Evolutionary conservation across 1,284 basidiomycete genomes (phyloP).

Genomic region (Porogramme epimiltina): DNA sequence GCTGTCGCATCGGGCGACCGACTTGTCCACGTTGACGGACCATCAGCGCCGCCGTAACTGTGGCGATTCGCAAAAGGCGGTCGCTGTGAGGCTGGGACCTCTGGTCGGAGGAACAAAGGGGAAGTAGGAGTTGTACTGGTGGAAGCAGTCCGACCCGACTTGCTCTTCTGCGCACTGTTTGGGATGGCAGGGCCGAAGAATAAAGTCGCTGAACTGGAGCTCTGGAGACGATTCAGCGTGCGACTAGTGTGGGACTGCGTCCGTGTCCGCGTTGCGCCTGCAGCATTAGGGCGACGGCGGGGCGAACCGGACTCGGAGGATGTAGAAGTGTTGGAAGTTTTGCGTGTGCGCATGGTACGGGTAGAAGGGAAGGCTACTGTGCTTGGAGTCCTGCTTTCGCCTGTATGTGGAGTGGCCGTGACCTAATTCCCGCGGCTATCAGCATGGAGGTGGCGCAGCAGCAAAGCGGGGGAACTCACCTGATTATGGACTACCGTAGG

Average conservation of each 20-base stretch:
- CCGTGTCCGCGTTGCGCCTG: constrained; percentile 28
- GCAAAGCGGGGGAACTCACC: constrained; percentile 11
- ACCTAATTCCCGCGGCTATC: constrained; percentile 15
- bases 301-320: constrained; percentile 33
- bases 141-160: constrained; percentile 10
- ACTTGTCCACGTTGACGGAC: constrained; percentile 8
- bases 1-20: constrained; percentile 7
- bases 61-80: constrained; percentile 51
- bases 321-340: constrained; percentile 24
- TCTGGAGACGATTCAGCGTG: constrained; percentile 39
- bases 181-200: constrained; percentile 72
- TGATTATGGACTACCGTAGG: constrained; percentile 33
- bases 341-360: constrained; percentile 27
- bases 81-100: constrained; percentile 15
- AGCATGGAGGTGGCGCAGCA: constrained; percentile 11
- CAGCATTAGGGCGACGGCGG: constrained; percentile 25
- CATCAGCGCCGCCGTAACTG: constrained; percentile 51
- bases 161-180: constrained; percentile 20
- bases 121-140: constrained; percentile 3
- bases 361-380: constrained; percentile 29
- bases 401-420: constrained; percentile 22
- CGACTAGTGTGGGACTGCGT: constrained; percentile 29
- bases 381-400: constrained; percentile 23
- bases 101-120: constrained; percentile 14
- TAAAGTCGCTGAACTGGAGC: constrained; percentile 58